phyloP scores from a whole-genome alignment of 83 land plant species.

The Thuja plicata region DNA sequence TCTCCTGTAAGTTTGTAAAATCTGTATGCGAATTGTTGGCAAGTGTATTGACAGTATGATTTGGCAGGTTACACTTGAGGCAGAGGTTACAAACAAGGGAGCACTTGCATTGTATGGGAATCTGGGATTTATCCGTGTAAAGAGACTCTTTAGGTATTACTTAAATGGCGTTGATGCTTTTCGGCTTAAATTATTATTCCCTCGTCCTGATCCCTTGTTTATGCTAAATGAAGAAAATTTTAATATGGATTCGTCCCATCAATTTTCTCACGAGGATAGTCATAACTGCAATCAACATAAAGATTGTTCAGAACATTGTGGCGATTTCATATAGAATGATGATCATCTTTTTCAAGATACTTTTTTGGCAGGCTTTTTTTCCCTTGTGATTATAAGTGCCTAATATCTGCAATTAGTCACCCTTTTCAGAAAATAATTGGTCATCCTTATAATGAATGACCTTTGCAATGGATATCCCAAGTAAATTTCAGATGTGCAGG shows the following conservation, averaged over 20 bases:
- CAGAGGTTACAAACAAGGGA: constrained; percentile 98
- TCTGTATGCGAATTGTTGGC: neutral
- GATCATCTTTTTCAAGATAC: neutral
- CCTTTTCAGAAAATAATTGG: neutral
- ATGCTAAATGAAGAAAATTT: constrained; percentile 18
- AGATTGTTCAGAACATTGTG: constrained; percentile 1
- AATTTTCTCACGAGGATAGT: neutral
- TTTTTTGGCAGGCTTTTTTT: neutral
- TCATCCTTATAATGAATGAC: neutral
- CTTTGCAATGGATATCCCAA: neutral
- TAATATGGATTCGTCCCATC: constrained; percentile 8
- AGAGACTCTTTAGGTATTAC: constrained; percentile 91
- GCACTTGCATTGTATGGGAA: constrained; percentile 96
- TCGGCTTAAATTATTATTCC: constrained; percentile 83
- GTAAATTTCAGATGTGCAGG: neutral
- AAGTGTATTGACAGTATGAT: constrained; percentile 13
- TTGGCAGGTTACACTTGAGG: constrained; percentile 93
- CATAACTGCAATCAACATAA: constrained; percentile 14
- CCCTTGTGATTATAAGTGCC: neutral
- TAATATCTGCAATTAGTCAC: neutral
- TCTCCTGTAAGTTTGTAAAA: neutral
- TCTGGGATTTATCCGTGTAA: constrained; percentile 93
- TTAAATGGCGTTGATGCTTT: constrained; percentile 98
- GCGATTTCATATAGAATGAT: neutral
- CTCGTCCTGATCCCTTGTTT: constrained; percentile 31